phyloP scores from a whole-genome alignment of 2,329 filamentous ascomycete species.

The Paraphoma chrysanthemicola region DNA sequence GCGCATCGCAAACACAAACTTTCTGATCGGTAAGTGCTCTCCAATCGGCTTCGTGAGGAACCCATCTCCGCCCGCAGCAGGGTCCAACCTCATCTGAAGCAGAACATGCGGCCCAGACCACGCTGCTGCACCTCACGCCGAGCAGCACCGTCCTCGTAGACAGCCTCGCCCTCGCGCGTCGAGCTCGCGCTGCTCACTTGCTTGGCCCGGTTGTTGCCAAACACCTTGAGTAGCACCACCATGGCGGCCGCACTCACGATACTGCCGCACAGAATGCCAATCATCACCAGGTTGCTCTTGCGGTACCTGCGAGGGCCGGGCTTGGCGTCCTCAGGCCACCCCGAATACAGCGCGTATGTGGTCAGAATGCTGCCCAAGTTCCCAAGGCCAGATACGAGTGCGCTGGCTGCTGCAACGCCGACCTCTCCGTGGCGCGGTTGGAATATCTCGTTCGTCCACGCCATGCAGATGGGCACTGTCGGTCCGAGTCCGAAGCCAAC shows the following conservation, averaged over 20 bases:
- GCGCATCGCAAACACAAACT: constrained; percentile 6
- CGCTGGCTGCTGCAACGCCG: constrained; percentile 84
- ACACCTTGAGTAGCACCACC: constrained; percentile 65
- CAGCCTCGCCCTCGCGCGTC: constrained; percentile 62
- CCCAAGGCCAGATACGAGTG: constrained; percentile 84
- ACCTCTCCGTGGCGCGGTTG: constrained; percentile 89
- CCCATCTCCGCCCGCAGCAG: constrained; percentile 12
- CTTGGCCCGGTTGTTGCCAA: constrained; percentile 47
- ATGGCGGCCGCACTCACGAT: constrained; percentile 75
- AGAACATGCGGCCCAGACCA: constrained; percentile 46
- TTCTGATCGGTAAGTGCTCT: constrained; percentile 10
- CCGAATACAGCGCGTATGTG: constrained; percentile 87
- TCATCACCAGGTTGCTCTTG: constrained; percentile 86
- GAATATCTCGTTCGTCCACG: constrained; percentile 91
- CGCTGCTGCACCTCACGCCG: constrained; percentile 51
- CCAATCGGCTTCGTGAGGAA: not conserved
- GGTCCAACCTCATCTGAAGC: constrained; percentile 26
- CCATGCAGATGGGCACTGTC: constrained; percentile 92
- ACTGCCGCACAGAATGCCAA: constrained; percentile 81
- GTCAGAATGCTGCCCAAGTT: constrained; percentile 87
- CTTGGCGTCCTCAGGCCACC: constrained; percentile 77
- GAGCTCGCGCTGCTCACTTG: constrained; percentile 41
- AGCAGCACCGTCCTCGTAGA: constrained; percentile 49
- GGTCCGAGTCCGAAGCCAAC: constrained; percentile 90
- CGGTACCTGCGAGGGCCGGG: constrained; percentile 73